Evolutionary conservation across 2,329 filamentous ascomycete genomes (phyloP).

Genomic region (Apiospora marii): DNA sequence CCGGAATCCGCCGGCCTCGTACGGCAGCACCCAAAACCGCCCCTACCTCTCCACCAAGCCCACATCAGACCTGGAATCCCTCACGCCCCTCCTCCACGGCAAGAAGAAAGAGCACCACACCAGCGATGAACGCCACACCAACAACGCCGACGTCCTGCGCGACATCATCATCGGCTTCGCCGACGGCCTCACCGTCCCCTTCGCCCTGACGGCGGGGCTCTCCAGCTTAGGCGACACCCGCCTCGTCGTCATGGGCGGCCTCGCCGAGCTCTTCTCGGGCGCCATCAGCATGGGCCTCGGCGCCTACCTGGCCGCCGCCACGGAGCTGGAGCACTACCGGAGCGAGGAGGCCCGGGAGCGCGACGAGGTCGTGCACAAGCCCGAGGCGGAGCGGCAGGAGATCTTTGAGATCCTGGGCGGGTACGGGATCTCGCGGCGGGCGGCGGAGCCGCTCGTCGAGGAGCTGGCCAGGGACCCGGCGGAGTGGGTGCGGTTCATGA

Average conservation of each 20-base stretch:
- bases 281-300: conserved; percentile 68
- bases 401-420: conserved; percentile 41
- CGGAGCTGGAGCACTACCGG: conserved; percentile 43
- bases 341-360: conserved; percentile 47
- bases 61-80: conserved; percentile 8
- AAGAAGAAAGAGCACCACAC: not conserved
- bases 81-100: not conserved
- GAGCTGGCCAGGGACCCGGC: conserved; percentile 41
- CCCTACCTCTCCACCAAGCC: not conserved
- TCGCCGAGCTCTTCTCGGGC: conserved; percentile 66
- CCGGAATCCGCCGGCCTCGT: conserved; percentile 11
- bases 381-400: conserved; percentile 34
- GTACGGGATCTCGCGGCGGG: conserved; percentile 40
- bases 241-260: conserved; percentile 61
- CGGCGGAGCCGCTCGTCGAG: conserved; percentile 42
- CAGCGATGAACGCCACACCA: conserved; percentile 5
- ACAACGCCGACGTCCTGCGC: conserved; percentile 19
- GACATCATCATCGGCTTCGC: conserved; percentile 69
- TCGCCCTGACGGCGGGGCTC: conserved; percentile 68
- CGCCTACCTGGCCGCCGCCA: conserved; percentile 60
- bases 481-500: conserved; percentile 48
- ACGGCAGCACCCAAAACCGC: not conserved
- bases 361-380: conserved; percentile 34
- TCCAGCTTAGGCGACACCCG: conserved; percentile 54
- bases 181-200: conserved; percentile 69